These are phyloP conservation scores for Santalum album DNA, from an alignment of 164 flowering plant genomes.

Conservation along the genomic window DNA sequence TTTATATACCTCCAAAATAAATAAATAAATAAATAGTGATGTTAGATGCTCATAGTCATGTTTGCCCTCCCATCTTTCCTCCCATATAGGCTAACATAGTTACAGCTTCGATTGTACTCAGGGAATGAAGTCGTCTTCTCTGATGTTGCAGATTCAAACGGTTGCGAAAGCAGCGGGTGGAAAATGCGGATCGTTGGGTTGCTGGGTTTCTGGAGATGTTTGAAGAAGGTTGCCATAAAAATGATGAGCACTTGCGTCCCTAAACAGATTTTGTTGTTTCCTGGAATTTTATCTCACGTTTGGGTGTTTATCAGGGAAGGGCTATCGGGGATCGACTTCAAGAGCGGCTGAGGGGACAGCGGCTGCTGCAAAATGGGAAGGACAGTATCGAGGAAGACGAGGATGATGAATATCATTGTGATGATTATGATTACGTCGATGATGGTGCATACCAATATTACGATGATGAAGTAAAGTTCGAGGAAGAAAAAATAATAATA, in stretches of 20 bases:
- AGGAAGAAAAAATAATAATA: no score
- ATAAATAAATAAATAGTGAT: no score
- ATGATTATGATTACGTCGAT: conserved; percentile 20
- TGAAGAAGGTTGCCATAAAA: conserved; percentile 81
- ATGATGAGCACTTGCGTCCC: conserved; percentile 32
- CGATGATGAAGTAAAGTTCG: no score
- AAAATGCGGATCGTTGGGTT: conserved; percentile 72
- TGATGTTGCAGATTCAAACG: conserved; percentile 44
- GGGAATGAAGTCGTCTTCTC: no score
- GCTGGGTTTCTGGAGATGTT: conserved; percentile 86
- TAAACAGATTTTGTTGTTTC: neutral
- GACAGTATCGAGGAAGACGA: conserved; percentile 1
- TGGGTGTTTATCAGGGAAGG: conserved; percentile 36
- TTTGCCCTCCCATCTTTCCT: no score
- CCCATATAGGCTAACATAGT: no score
- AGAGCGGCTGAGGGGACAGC: conserved; percentile 35
- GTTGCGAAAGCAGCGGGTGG: conserved; percentile 76
- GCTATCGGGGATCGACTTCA: conserved; percentile 57
- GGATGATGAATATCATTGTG: conserved; percentile 16
- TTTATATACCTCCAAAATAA: no score
- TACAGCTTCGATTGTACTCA: no score
- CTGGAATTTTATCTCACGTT: no score
- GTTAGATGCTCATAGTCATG: no score
- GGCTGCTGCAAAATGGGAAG: conserved; percentile 1
- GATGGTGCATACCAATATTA: conserved; percentile 8